Evolutionary conservation across 345 rosid species (phyloP).

Genomic region (Rhodamnia argentea): DNA sequence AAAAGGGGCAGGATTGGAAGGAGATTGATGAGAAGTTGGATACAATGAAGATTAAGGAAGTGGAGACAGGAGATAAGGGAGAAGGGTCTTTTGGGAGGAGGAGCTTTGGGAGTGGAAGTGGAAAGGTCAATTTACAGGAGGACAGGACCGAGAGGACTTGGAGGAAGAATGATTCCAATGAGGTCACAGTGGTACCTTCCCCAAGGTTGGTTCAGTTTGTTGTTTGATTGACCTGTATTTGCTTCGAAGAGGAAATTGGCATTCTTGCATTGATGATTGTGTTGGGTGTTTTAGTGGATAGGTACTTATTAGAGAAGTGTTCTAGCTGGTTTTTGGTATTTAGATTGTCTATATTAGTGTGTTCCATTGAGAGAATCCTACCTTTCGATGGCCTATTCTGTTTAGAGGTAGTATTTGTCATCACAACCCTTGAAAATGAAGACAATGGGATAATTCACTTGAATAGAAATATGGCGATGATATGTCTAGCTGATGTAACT

Average conservation of each 20-base stretch:
- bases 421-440: background rate
- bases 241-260: background rate
- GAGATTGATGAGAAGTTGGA: conserved; percentile 90
- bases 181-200: background rate
- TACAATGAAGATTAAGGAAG: conserved; percentile 35
- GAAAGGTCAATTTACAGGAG: background rate
- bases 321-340: background rate
- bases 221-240: background rate
- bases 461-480: background rate
- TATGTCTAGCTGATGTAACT: background rate
- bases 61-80: conserved; percentile 37
- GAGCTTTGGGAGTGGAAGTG: conserved; percentile 10
- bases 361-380: background rate
- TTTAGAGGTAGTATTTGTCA: background rate
- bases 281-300: background rate
- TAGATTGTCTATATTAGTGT: background rate
- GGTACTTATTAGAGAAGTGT: background rate
- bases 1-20: conserved; percentile 87
- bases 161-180: conserved; percentile 8
- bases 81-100: conserved; percentile 22
- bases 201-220: background rate
- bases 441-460: background rate
- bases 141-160: conserved; percentile 13
- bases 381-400: background rate
- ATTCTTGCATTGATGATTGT: background rate